phyloP scores from a whole-genome alignment of 1,284 basidiomycete species.

The Leccinum angustisporum region DNA sequence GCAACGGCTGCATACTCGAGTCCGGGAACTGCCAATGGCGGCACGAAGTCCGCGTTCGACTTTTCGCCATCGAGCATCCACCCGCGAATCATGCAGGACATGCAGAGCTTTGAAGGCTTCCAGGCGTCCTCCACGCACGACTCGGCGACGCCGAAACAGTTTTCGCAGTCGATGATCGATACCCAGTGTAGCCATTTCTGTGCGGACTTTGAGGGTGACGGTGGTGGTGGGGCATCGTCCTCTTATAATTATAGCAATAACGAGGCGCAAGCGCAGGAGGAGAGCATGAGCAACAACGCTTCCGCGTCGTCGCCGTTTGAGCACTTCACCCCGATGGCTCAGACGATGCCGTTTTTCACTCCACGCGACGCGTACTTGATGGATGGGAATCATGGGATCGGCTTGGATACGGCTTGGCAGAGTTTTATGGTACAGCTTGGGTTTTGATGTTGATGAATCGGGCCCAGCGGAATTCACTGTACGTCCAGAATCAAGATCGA shows the following conservation, averaged over 20 bases:
- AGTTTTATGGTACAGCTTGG: slow-evolving; percentile 68
- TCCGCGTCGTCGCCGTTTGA: slow-evolving; percentile 3
- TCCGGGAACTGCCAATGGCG: background rate
- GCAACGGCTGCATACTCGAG: slow-evolving; percentile 1
- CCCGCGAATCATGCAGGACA: slow-evolving; percentile 44
- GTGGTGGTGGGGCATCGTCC: background rate
- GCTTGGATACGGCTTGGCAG: slow-evolving; percentile 63
- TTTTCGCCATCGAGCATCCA: slow-evolving; percentile 32
- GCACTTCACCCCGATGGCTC: slow-evolving; percentile 15
- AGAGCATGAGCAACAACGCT: background rate
- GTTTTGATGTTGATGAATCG: slow-evolving; percentile 37
- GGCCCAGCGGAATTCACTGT: background rate
- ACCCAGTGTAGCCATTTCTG: slow-evolving; percentile 26
- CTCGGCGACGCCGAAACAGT: slow-evolving; percentile 20
- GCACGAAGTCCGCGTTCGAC: slow-evolving; percentile 7
- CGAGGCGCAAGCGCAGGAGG: background rate
- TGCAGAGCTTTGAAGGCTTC: slow-evolving; percentile 43
- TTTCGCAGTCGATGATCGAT: slow-evolving; percentile 30
- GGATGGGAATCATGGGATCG: slow-evolving; percentile 24
- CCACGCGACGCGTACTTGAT: slow-evolving; percentile 5
- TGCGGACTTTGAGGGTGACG: slow-evolving; percentile 17
- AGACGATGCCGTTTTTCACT: slow-evolving; percentile 14
- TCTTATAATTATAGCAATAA: background rate
- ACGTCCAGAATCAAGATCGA: background rate
- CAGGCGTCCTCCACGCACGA: slow-evolving; percentile 21